A percentile compares a stretch with the other conserved stretches of the same genome.
Conservation (phyloP, 1,139 yeast genomes). For the Taiozyma onychis region DNA sequence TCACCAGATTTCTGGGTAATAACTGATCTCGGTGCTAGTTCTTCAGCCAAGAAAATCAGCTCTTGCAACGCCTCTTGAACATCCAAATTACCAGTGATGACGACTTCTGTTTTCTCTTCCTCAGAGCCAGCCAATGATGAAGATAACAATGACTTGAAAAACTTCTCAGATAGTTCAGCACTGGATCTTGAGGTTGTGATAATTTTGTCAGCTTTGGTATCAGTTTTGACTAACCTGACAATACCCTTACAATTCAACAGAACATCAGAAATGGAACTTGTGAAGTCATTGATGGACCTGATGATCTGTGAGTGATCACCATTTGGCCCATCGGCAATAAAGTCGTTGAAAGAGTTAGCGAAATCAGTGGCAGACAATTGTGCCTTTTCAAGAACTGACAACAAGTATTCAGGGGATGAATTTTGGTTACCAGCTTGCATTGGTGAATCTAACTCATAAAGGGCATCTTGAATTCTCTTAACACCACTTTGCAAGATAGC, state of each 20-base stretch:
- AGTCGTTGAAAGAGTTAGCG: constrained; percentile 72
- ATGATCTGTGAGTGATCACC: constrained; percentile 69
- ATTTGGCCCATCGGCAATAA: constrained; percentile 70
- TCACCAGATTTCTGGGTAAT: constrained; percentile 35
- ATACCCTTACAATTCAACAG: constrained; percentile 70
- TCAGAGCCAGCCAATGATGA: constrained; percentile 43
- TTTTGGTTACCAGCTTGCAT: constrained; percentile 81
- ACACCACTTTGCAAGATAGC: constrained; percentile 67
- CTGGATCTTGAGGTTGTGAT: constrained; percentile 47
- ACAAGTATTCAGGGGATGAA: constrained; percentile 67
- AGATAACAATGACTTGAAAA: constrained; percentile 56
- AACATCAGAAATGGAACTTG: constrained; percentile 61
- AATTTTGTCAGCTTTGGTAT: constrained; percentile 46
- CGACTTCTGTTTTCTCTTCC: constrained; percentile 71
- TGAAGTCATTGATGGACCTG: constrained; percentile 59
- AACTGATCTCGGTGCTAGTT: constrained; percentile 40
- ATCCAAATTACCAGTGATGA: constrained; percentile 68
- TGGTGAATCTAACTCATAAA: constrained; percentile 70
- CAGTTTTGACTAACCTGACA: constrained; percentile 46
- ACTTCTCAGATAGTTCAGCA: constrained; percentile 57
- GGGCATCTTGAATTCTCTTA: constrained; percentile 66
- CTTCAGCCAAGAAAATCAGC: constrained; percentile 51
- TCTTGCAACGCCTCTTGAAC: constrained; percentile 68
- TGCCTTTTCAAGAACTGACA: constrained; percentile 67
- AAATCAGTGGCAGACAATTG: constrained; percentile 75